Base-by-base conservation (phyloP, 306 rosid genomes). In the Albizia julibrissin region DNA sequence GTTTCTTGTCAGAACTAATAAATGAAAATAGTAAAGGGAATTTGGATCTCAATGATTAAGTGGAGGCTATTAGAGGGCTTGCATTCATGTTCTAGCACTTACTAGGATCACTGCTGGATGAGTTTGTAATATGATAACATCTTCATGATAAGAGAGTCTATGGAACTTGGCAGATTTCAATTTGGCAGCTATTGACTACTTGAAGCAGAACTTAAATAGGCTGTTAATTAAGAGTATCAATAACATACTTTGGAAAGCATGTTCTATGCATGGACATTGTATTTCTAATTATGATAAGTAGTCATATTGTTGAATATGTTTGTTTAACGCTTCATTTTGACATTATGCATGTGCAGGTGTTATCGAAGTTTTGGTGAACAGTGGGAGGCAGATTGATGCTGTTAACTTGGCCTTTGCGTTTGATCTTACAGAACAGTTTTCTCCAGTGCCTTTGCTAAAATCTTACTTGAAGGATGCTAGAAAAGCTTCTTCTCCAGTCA, bases 381-480 rank as follows among this genome's bases (percentile, higher is more conserved):
- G 92, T 78, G 98, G 99, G 81, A 85, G 99, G 77, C 99, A 93
- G 84, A 92, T 96, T 87, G 99, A 96, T 81, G 99, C 98, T 1
- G 94, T 96, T 75, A 96, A 92, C 90, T 86, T 96, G 94, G 93
- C 98, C 83, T 92, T 89, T 80, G 97, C 98, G 62, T 96, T 96
- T 70, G 95, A 89, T 81, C 92, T 96, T 43, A 90, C 94, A 5
- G 91, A 86, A 43, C 92, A 81, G 83, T 93, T 93, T 87, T 80
- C 89, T 76, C 98, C 98, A 13, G 90, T 96, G 83, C 87, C 97
- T 81, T 83, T 96, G 46, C 91, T 96, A 77, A 93, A 93, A 75
- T 93, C 97, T 76, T 96, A 93, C 87, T 85, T 96, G 89, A 91
- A 90, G 88, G 99, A 93, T 83, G 97, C 99, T 49, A 91, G 90